Evolutionary conservation across 2,329 filamentous ascomycete species (phyloP).

Genomic region (Clathrospora elynae): DNA sequence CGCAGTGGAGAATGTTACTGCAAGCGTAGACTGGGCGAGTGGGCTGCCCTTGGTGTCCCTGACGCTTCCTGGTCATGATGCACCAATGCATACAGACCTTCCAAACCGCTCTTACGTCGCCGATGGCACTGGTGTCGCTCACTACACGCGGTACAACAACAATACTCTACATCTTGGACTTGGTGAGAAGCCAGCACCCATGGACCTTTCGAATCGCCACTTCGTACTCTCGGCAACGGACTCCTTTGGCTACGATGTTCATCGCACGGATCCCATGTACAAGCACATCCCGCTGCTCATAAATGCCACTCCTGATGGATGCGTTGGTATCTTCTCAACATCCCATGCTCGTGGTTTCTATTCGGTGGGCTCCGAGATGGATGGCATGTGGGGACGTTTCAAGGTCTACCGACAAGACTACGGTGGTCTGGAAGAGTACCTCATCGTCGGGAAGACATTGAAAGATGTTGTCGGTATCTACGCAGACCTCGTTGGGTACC

Average conservation of each 20-base stretch:
- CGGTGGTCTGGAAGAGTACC: constrained; percentile 73
- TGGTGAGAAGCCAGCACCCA: constrained; percentile 73
- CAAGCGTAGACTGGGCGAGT: constrained; percentile 63
- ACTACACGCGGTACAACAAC: constrained; percentile 67
- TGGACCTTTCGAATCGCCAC: constrained; percentile 70
- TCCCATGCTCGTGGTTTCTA: constrained; percentile 68
- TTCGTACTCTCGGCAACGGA: constrained; percentile 73
- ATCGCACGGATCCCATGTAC: constrained; percentile 73
- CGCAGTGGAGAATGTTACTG: constrained; percentile 56
- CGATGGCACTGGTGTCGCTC: constrained; percentile 65
- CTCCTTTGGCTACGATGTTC: constrained; percentile 74
- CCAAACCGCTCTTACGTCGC: constrained; percentile 68
- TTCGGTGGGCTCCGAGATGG: constrained; percentile 72
- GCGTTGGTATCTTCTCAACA: constrained; percentile 70
- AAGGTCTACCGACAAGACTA: constrained; percentile 75
- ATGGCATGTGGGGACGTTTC: constrained; percentile 75
- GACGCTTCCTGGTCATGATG: constrained; percentile 55
- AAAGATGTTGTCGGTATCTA: constrained; percentile 69
- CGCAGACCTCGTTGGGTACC: constrained; percentile 70
- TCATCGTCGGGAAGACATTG: constrained; percentile 68
- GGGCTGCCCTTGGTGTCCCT: constrained; percentile 63
- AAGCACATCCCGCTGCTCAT: constrained; percentile 77
- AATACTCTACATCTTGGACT: constrained; percentile 70
- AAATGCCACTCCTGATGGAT: constrained; percentile 67
- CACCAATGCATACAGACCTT: constrained; percentile 66